phyloP scores from a whole-genome alignment of 768 basidiomycete species.

The Clavulina sp. region DNA sequence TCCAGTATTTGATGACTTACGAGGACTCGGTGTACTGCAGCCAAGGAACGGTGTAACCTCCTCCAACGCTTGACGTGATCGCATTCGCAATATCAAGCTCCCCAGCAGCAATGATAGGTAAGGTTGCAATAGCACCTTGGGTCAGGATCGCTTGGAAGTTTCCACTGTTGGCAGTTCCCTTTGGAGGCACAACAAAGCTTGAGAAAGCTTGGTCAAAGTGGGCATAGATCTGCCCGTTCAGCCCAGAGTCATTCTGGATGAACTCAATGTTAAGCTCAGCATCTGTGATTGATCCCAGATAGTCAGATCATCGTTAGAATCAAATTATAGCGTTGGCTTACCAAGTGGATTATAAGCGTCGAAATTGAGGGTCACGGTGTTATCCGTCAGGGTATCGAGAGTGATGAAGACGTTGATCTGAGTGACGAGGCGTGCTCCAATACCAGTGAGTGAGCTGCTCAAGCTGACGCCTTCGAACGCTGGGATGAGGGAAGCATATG shows the following conservation, averaged over 20 bases:
- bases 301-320: not conserved
- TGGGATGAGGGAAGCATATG: constrained; percentile 39
- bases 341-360: constrained; percentile 25
- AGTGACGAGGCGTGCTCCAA: constrained; percentile 27
- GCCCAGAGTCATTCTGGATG: not conserved
- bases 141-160: not conserved
- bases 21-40: too few species aligned
- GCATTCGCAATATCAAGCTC: not conserved
- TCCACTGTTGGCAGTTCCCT: not conserved
- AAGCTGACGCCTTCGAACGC: constrained; percentile 39
- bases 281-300: not conserved
- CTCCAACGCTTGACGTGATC: too few species aligned
- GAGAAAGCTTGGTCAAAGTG: not conserved
- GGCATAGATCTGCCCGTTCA: not conserved
- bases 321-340: not conserved
- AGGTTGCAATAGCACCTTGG: not conserved
- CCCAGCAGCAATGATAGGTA: not conserved
- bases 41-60: too few species aligned
- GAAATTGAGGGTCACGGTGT: constrained; percentile 32
- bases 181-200: not conserved
- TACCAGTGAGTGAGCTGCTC: constrained; percentile 18
- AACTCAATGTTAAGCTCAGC: not conserved
- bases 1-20: too few species aligned
- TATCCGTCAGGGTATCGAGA: constrained; percentile 18
- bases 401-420: constrained; percentile 38